Evolutionary conservation across 2,329 filamentous ascomycete species (phyloP), one percentile per base, ranked within the genome.

Genomic region (Exophiala alcalophila): DNA sequence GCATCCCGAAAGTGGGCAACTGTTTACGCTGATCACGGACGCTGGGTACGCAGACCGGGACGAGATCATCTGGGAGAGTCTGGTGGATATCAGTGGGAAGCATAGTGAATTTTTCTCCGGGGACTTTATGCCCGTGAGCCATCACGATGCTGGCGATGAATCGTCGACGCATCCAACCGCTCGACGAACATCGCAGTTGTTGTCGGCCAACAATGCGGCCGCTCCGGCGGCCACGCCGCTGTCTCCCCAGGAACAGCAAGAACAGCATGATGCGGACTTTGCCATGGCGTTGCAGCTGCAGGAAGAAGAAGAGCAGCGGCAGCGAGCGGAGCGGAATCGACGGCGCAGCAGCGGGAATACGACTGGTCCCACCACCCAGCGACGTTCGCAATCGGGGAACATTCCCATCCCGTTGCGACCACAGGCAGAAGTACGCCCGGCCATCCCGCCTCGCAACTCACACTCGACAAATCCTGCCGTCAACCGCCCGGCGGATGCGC

Each of bases 11-110:
- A 87, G 83, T 0, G 73, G 80, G 27, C 77, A 86, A 53, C 73
- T 97, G 1, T 78, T 91, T 51, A 88, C 86, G 0, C 70, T 98
- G 3, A 89, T 98, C 10, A 97, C 92, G 0, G 92, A 98, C 61
- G 85, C 88, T 18, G 92, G 92, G 1, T 98, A 94, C 59, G 82
- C 84, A 8, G 78, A 75, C 7, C 88, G 96, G 55, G 84, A 89
- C 11, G 91, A 97, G 61, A 81, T 98, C 9, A 87, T 98, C 0
- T 98, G 92, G 92, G 92, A 98, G 65, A 92, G 84, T 7, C 72
- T 98, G 2, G 83, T 85, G 1, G 91, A 97, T 57, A 83, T 95
- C 15, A 92, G 83, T 37, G 92, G 92, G 5, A 83, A 86, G 57
- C 78, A 78, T 10, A 82, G 86, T 2, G 86, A 90, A 60, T 88